Conservation (phyloP, 306 rosid genomes). For the Lablab purpureus region DNA sequence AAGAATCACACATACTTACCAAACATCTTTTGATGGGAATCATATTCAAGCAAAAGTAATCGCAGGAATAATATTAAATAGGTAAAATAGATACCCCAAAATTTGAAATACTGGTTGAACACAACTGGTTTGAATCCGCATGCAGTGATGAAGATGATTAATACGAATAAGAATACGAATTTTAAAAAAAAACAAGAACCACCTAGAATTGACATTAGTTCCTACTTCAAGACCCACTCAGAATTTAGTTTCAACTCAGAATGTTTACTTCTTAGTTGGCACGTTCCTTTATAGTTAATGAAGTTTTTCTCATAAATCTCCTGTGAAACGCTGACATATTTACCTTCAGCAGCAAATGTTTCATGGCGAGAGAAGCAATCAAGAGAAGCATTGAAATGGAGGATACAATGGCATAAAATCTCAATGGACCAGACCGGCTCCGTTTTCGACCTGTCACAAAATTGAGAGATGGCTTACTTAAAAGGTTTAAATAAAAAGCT, state of each 20-base stretch:
- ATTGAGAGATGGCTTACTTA: background rate
- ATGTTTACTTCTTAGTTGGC: conserved; percentile 7
- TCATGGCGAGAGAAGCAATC: conserved; percentile 52
- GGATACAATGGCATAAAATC: conserved; percentile 62
- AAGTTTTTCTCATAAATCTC: conserved; percentile 13
- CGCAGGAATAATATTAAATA: too few relatives aligned
- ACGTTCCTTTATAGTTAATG: background rate
- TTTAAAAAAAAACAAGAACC: too few relatives aligned
- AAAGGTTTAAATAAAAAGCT: conserved; percentile 10
- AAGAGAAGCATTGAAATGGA: conserved; percentile 51
- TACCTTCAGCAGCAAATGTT: conserved; percentile 66
- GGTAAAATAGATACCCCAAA: too few relatives aligned
- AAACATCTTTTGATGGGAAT: too few relatives aligned
- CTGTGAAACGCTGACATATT: conserved; percentile 13
- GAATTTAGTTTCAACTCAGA: conserved; percentile 6
- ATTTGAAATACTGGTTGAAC: conserved; percentile 8
- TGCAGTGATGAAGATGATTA: conserved; percentile 15
- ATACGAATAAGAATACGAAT: background rate
- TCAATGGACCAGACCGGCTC: conserved; percentile 64
- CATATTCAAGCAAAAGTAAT: too few relatives aligned
- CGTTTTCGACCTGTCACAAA: conserved; percentile 76
- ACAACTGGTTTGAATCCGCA: background rate
- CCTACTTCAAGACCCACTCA: conserved; percentile 8
- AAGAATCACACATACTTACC: too few relatives aligned
- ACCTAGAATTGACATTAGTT: background rate